A percentile compares a stretch with the other conserved stretches of the same genome.
These are phyloP conservation scores for Eucalyptus paniculata DNA, from an alignment of 345 rosid genomes.

Conservation along the genomic window DNA sequence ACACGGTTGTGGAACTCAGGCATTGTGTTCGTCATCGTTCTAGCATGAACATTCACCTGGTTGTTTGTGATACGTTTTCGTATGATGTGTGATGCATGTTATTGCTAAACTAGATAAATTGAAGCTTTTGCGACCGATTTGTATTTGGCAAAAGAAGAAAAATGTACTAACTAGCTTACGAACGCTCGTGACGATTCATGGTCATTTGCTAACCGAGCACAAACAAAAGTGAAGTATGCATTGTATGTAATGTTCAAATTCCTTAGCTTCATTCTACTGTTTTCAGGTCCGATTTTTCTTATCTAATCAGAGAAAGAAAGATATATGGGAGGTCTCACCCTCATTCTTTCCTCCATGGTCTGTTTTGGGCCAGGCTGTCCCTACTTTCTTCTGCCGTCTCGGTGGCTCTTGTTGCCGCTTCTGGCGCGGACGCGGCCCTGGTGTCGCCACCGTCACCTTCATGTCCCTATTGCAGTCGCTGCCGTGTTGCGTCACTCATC, in stretches of 20 bases:
- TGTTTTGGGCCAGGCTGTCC: neutral
- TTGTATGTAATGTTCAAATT: neutral
- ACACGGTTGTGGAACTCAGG: neutral
- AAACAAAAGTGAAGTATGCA: neutral
- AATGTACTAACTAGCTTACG: neutral
- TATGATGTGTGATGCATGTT: neutral
- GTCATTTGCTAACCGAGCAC: neutral
- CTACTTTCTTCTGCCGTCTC: neutral
- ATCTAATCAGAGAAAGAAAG: neutral
- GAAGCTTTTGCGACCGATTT: neutral
- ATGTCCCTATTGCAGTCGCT: no score
- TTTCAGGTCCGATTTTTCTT: neutral
- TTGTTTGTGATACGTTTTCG: neutral
- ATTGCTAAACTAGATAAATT: neutral
- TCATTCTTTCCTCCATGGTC: neutral
- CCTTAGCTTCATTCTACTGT: neutral
- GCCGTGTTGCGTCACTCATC: no score
- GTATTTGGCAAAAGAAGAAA: neutral
- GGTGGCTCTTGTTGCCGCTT: neutral
- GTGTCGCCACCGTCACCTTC: neutral
- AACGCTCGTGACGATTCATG: neutral
- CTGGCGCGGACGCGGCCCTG: neutral
- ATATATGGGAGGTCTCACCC: neutral
- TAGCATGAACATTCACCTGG: neutral
- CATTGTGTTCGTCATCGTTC: neutral